Evolutionary conservation across 257 asterid genomes (phyloP).

Genomic region (Ballota nigra): DNA sequence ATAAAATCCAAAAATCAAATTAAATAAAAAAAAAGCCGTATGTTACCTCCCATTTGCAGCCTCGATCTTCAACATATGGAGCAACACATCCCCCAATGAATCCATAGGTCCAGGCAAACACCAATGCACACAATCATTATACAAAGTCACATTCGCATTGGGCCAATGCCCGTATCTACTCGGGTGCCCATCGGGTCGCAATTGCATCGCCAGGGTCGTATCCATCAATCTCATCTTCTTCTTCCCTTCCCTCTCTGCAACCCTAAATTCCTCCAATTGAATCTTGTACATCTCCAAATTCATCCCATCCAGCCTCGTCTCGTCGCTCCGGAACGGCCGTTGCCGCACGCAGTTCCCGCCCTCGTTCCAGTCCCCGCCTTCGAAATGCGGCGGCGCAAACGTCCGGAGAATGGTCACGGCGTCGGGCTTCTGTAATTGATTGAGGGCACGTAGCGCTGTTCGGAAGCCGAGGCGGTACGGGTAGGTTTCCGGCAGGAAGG

Average conservation of each 20-base stretch:
- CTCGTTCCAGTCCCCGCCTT: constrained; percentile 9
- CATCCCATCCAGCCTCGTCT: background rate
- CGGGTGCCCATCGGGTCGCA: constrained; percentile 14
- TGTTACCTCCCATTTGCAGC: too few species aligned
- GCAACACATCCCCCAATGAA: background rate
- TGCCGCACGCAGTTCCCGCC: constrained; percentile 10
- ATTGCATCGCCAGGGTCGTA: background rate
- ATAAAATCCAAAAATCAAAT: too few species aligned
- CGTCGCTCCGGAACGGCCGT: background rate
- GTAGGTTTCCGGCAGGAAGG: background rate
- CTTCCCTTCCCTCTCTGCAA: background rate
- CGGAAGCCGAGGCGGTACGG: constrained; percentile 9
- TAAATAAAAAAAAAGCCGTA: background rate
- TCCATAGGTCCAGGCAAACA: constrained; percentile 9
- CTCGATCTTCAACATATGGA: constrained; percentile 1
- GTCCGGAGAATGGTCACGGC: constrained; percentile 8
- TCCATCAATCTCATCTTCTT: constrained; percentile 1
- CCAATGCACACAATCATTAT: constrained; percentile 7
- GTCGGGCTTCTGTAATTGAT: background rate
- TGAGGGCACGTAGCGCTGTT: background rate
- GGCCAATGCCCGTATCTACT: constrained; percentile 11
- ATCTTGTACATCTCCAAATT: constrained; percentile 5
- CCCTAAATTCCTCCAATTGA: constrained; percentile 10
- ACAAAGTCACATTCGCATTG: background rate
- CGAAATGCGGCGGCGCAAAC: constrained; percentile 8